Conservation (phyloP, 495 filamentous ascomycete species). For the Penicillium verhagenii region DNA sequence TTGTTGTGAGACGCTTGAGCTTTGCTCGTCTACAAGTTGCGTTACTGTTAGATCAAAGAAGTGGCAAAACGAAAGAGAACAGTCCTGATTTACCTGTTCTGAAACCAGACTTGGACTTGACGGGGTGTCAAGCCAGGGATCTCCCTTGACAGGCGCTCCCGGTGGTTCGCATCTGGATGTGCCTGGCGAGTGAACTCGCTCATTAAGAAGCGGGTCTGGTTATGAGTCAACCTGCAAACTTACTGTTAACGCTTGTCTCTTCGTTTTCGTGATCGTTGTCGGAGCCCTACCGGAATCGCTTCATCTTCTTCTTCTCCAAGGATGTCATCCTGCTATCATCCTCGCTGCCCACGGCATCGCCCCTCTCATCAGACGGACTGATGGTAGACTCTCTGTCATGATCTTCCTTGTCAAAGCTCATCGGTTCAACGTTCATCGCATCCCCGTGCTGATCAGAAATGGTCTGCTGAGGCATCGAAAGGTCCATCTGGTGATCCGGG, state of each 20-base stretch:
- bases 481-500: constrained; percentile 10
- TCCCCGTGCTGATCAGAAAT: constrained; percentile 19
- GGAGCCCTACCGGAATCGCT: constrained; percentile 80
- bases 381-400: constrained; percentile 26
- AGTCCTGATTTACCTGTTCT: constrained; percentile 74
- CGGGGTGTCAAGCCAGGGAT: constrained; percentile 91
- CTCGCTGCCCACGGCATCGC: constrained; percentile 24
- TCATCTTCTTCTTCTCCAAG: constrained; percentile 90
- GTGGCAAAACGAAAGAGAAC: background rate
- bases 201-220: constrained; percentile 95
- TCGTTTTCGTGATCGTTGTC: background rate
- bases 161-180: constrained; percentile 91
- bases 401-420: constrained; percentile 21
- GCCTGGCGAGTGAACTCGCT: constrained; percentile 95
- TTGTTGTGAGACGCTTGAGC: constrained; percentile 87
- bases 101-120: constrained; percentile 98
- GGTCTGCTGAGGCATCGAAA: constrained; percentile 16
- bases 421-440: constrained; percentile 14
- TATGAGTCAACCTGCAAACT: constrained; percentile 77
- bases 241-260: constrained; percentile 1
- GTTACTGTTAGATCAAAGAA: constrained; percentile 23
- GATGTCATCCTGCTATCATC: constrained; percentile 25
- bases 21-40: constrained; percentile 71
- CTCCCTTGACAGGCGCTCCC: constrained; percentile 84
- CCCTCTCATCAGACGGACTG: constrained; percentile 37